Evolutionary conservation across 345 rosid species (phyloP), one percentile per base, ranked within the genome.

Genomic region (Eucalyptus camaldulensis): DNA sequence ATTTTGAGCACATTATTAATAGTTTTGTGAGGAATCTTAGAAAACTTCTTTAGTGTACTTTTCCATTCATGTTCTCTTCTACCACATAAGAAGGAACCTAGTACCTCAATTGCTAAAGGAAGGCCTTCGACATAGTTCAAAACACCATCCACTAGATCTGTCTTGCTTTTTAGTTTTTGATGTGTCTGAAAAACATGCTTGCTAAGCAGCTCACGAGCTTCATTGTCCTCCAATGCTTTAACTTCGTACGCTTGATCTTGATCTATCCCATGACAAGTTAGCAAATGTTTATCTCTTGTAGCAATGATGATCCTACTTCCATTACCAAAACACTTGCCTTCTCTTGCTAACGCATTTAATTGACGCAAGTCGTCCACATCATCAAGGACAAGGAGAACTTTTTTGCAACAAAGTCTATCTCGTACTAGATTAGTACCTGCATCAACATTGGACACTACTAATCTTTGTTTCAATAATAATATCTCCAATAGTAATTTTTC

Each of bases 21-120:
- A 3, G 1, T 3, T n/a, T 65, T 65, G 5, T 29, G 3, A n/a
- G 37, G 72, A 65, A 1, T 13, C 0, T 1, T n/a, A 14, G 37
- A n/a, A n/a, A 65, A 3, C 1, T 65, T n/a, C 8, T 13, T 16
- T 7, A 65, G 33, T n/a, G 10, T 7, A 65, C 72, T 65, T 65
- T 65, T 14, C 72, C 72, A 65, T 65, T 13, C 19, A n/a, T n/a
- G 0, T 65, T 65, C 37, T 12, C 19, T n/a, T n/a, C 19, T 65
- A 65, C 37, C 72, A n/a, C 72, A 14, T 65, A 65, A 14, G 17
- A n/a, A n/a, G 8, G 72, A 65, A 65, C 72, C 37, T 1, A 65
- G 5, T 5, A 65, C 72, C 37, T n/a, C 72, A n/a, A 65, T 16
- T 14, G 72, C 37, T n/a, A 65, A 65, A 65, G 72, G 37, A n/a